Conservation (phyloP, 2,329 filamentous ascomycete species). For the Aspergillus proliferans region DNA sequence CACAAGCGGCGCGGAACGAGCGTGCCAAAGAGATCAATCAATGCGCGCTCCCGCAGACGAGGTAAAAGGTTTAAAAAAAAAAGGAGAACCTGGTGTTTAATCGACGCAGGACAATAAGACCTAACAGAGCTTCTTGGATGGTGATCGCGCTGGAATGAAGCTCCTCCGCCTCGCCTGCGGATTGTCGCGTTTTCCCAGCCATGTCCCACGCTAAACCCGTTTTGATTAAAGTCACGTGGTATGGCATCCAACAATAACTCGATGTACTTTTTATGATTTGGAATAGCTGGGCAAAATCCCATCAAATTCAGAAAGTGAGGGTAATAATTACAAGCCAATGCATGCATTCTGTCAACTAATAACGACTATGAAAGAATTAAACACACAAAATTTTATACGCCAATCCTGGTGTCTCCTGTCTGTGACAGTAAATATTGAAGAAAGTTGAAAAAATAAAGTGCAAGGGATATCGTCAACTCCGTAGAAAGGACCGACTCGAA, state of each 20-base stretch:
- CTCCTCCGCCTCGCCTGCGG: conserved; percentile 10
- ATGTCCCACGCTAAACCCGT: conserved; percentile 20
- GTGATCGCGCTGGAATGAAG: conserved; percentile 18
- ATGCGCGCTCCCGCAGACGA: too few species aligned
- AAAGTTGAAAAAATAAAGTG: background rate
- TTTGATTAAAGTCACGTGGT: conserved; percentile 22
- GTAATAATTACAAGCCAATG: conserved; percentile 6
- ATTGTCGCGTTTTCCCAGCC: conserved; percentile 26
- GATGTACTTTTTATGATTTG: background rate
- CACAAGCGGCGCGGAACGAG: background rate
- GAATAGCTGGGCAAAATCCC: background rate
- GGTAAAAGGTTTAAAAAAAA: too few species aligned
- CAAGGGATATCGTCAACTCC: conserved; percentile 12
- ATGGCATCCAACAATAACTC: too few species aligned
- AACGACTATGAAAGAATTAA: conserved; percentile 14
- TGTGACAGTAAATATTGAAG: background rate
- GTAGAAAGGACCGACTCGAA: conserved; percentile 11
- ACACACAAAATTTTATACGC: conserved; percentile 13
- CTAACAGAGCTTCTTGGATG: conserved; percentile 3
- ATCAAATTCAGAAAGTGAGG: background rate
- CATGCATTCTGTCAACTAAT: conserved; percentile 11
- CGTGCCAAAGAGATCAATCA: background rate
- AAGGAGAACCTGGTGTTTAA: too few species aligned
- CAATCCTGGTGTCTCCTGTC: conserved; percentile 11
- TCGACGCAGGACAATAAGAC: too few species aligned